A percentile compares a stretch with the other conserved stretches of the same genome.
Conservation (phyloP, 2,329 filamentous ascomycete species). For the Cryoendolithus antarcticus region DNA sequence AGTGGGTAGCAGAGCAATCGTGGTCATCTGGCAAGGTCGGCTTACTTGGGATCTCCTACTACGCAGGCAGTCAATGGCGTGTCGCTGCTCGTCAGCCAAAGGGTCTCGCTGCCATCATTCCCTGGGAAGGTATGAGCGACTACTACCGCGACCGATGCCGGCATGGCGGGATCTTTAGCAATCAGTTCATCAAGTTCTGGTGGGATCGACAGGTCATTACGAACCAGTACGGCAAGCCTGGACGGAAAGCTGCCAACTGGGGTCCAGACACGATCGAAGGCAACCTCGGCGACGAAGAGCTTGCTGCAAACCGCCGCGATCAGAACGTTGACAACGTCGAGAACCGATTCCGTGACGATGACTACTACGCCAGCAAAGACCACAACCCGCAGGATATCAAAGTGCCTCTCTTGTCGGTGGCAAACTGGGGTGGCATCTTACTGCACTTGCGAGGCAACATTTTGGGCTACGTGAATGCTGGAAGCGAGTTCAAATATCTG, state of each 20-base stretch:
- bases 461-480: slow-evolving; percentile 50
- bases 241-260: slow-evolving; percentile 37
- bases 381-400: slow-evolving; percentile 54
- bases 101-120: slow-evolving; percentile 30
- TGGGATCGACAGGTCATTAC: slow-evolving; percentile 54
- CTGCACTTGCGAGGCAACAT: slow-evolving; percentile 59
- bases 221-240: slow-evolving; percentile 52
- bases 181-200: slow-evolving; percentile 46
- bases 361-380: slow-evolving; percentile 53
- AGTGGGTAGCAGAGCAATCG: slow-evolving; percentile 26
- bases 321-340: slow-evolving; percentile 32
- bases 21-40: slow-evolving; percentile 35
- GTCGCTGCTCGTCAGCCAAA: slow-evolving; percentile 31
- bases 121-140: slow-evolving; percentile 35
- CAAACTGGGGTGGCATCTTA: slow-evolving; percentile 59
- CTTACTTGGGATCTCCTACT: slow-evolving; percentile 32
- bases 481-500: slow-evolving; percentile 56
- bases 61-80: slow-evolving; percentile 30
- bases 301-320: slow-evolving; percentile 34
- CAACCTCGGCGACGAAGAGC: slow-evolving; percentile 41
- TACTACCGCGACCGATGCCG: slow-evolving; percentile 35
- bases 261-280: slow-evolving; percentile 45
- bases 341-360: slow-evolving; percentile 48
- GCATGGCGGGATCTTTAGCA: slow-evolving; percentile 29
- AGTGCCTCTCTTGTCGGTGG: slow-evolving; percentile 54